Evolutionary conservation across 2,329 filamentous ascomycete species (phyloP).

Genomic region (Cladosporium sp.): DNA sequence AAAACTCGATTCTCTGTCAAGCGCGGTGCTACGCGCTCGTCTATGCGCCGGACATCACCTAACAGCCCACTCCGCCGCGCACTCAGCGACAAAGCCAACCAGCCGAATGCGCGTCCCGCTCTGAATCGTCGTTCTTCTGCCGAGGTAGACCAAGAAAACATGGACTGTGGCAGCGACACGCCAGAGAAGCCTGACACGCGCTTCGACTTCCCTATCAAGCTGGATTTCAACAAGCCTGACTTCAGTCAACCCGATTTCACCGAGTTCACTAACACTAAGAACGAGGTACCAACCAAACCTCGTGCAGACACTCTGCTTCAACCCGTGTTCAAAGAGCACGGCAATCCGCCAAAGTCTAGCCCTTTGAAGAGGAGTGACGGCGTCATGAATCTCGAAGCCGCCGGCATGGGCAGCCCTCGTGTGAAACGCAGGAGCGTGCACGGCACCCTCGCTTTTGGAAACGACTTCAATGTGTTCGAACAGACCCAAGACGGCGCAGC

Average conservation of each 20-base stretch:
- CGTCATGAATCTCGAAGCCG: constrained; percentile 81
- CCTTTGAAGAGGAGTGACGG: constrained; percentile 91
- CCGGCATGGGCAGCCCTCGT: constrained; percentile 77
- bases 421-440: constrained; percentile 80
- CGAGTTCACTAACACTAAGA: constrained; percentile 2
- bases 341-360: constrained; percentile 66
- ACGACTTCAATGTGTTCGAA: constrained; percentile 77
- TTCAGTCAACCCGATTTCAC: constrained; percentile 6
- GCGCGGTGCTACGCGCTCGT: constrained; percentile 36
- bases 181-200: constrained; percentile 29
- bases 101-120: constrained; percentile 66
- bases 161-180: constrained; percentile 34
- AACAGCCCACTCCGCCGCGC: constrained; percentile 81
- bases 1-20: constrained; percentile 50
- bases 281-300: constrained; percentile 30
- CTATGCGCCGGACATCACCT: constrained; percentile 64
- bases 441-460: constrained; percentile 64
- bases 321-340: constrained; percentile 46
- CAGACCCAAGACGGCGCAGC: constrained; percentile 43
- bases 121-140: constrained; percentile 51
- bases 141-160: constrained; percentile 48
- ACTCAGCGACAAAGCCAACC: constrained; percentile 69
- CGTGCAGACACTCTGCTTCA: constrained; percentile 51
- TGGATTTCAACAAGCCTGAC: constrained; percentile 45
- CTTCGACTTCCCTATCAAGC: constrained; percentile 50